phyloP scores from a whole-genome alignment of 441 rosid species.

The Jatropha multifida region DNA sequence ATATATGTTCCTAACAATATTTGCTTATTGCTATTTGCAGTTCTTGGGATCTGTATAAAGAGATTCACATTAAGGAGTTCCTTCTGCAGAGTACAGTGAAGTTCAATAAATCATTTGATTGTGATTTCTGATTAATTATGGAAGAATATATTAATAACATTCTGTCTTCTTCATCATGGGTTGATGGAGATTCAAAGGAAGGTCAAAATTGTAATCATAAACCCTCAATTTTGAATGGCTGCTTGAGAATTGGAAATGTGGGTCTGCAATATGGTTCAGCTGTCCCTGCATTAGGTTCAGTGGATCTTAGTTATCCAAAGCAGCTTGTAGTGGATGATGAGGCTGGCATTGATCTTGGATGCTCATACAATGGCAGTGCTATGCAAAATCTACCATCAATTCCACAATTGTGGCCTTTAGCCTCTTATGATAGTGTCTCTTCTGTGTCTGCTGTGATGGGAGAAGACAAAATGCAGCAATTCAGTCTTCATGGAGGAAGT shows the following conservation, averaged over 20 bases:
- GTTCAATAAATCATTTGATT: background rate
- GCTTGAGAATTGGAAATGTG: constrained; percentile 25
- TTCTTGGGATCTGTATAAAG: constrained; percentile 10
- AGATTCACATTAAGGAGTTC: background rate
- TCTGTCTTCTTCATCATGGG: constrained; percentile 36
- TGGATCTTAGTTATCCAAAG: constrained; percentile 30
- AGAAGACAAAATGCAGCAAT: constrained; percentile 24
- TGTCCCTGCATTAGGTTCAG: constrained; percentile 14
- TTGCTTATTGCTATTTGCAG: constrained; percentile 20
- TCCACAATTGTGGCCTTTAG: constrained; percentile 32
- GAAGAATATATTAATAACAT: constrained; percentile 40
- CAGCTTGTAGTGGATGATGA: constrained; percentile 24
- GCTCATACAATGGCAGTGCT: constrained; percentile 14
- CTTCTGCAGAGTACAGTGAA: background rate
- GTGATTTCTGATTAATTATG: constrained; percentile 25
- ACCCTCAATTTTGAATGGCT: constrained; percentile 24
- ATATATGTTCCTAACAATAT: background rate
- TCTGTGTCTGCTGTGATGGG: constrained; percentile 29
- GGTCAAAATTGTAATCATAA: constrained; percentile 21
- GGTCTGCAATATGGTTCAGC: constrained; percentile 22
- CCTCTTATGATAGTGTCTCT: constrained; percentile 27
- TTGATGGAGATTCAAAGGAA: constrained; percentile 31
- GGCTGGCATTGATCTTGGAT: constrained; percentile 13
- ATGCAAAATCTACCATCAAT: constrained; percentile 31
- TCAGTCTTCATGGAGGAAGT: constrained; percentile 27